Conservation (phyloP, 768 basidiomycete genomes). For the Epithele typhae region DNA sequence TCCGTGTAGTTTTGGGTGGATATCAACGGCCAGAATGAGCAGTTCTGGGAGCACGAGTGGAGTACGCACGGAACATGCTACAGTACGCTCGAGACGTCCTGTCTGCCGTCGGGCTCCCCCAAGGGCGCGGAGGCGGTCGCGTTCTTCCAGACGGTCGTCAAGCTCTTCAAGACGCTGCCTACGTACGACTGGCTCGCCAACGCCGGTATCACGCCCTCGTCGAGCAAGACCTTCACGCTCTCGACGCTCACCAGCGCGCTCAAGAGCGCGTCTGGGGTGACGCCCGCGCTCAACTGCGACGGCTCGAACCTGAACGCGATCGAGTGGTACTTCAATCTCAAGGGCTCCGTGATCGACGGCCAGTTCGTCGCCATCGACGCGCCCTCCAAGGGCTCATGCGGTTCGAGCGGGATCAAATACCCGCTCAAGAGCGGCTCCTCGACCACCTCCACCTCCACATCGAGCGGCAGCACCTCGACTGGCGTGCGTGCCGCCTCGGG, state of each 20-base stretch:
- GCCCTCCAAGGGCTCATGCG: conserved; percentile 45
- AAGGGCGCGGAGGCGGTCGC: conserved; percentile 66
- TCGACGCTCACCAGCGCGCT: conserved; percentile 51
- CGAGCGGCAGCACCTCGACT: conserved; percentile 1
- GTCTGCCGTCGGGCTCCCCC: conserved; percentile 56
- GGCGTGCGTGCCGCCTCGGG: background rate
- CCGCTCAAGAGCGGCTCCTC: conserved; percentile 46
- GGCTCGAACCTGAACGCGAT: conserved; percentile 37
- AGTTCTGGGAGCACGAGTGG: conserved; percentile 82
- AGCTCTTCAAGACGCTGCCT: conserved; percentile 62
- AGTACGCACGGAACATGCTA: conserved; percentile 56
- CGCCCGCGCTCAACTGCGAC: conserved; percentile 45
- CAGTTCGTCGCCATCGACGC: conserved; percentile 57
- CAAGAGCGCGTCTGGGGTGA: conserved; percentile 49
- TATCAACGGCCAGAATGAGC: conserved; percentile 51
- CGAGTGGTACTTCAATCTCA: conserved; percentile 60
- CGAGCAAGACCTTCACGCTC: conserved; percentile 52
- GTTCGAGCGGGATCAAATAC: conserved; percentile 56
- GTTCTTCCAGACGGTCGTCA: conserved; percentile 59
- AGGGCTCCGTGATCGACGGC: conserved; percentile 67
- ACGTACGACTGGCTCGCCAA: conserved; percentile 69
- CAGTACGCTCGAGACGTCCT: conserved; percentile 56
- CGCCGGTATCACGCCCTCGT: conserved; percentile 73
- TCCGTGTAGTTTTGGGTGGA: conserved; percentile 65
- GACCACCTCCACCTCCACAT: conserved; percentile 5